Percentiles rank a stretch among this genome's conserved stretches.
Conservation (phyloP, 148 eudicot species). For the Rhododendron griersonianum region DNA sequence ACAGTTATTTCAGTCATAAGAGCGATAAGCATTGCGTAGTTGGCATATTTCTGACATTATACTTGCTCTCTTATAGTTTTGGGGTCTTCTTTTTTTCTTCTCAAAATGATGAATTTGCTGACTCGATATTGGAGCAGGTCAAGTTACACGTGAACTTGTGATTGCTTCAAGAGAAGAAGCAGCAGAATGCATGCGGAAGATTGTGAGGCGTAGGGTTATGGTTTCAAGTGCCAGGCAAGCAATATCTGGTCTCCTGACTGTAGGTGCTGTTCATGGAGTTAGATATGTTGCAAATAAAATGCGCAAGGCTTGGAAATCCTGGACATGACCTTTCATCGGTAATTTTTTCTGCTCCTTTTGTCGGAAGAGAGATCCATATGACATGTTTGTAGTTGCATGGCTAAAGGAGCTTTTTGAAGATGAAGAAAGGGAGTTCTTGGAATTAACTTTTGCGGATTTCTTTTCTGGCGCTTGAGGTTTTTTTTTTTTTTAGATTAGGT, state of each 20-base stretch:
- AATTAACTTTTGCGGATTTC: not conserved
- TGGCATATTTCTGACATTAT: not conserved
- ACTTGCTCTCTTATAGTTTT: not conserved
- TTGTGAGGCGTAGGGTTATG: constrained; percentile 74
- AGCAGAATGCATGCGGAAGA: constrained; percentile 59
- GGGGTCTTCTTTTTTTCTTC: not conserved
- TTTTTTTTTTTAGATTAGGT: not conserved
- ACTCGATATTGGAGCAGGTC: constrained; percentile 27
- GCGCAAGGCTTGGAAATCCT: constrained; percentile 83
- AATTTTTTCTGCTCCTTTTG: not conserved
- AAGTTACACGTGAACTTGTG: constrained; percentile 28
- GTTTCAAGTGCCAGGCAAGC: constrained; percentile 85
- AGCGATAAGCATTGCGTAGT: not conserved
- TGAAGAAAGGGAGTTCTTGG: not conserved
- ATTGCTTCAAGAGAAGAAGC: constrained; percentile 57
- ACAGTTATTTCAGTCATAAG: not conserved
- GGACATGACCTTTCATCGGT: constrained; percentile 21
- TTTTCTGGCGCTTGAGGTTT: not conserved
- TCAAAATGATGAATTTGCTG: not conserved
- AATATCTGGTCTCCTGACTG: constrained; percentile 67
- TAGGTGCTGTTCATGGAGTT: constrained; percentile 62
- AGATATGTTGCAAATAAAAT: constrained; percentile 66
- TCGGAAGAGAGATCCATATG: not conserved
- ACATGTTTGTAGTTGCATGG: not conserved
- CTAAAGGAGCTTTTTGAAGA: not conserved